phyloP scores from a whole-genome alignment of 2,329 filamentous ascomycete species.

The Arthrobotrys iridis region DNA sequence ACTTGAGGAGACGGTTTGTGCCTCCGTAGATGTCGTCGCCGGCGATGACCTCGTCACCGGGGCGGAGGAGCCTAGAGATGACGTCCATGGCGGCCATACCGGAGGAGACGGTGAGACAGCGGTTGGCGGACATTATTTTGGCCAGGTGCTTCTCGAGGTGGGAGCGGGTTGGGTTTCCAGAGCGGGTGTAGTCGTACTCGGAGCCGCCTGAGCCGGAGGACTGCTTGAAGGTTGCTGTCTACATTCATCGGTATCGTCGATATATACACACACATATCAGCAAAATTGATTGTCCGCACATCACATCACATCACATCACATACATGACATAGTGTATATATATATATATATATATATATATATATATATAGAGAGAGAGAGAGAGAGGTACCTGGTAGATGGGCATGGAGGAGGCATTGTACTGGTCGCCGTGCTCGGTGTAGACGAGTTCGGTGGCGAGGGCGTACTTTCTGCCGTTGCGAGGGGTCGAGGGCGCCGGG shows the following conservation, averaged over 20 bases:
- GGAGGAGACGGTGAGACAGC: slow-evolving; percentile 90
- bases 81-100: slow-evolving; percentile 98
- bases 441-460: slow-evolving; percentile 96
- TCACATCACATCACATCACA: background rate
- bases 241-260: slow-evolving; percentile 16
- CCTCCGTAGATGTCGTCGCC: slow-evolving; percentile 97
- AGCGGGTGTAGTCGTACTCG: slow-evolving; percentile 98
- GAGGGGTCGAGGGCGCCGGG: slow-evolving; percentile 89
- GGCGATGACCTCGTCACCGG: slow-evolving; percentile 95
- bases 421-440: slow-evolving; percentile 95
- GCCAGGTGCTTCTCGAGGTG: slow-evolving; percentile 96
- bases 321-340: background rate
- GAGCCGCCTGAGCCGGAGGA: slow-evolving; percentile 79
- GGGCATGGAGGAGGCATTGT: slow-evolving; percentile 93
- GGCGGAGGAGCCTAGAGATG: slow-evolving; percentile 86
- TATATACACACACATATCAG: background rate
- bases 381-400: slow-evolving; percentile 79
- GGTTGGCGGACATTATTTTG: slow-evolving; percentile 97
- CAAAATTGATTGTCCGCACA: background rate
- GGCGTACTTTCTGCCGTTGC: slow-evolving; percentile 86
- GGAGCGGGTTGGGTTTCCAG: slow-evolving; percentile 93
- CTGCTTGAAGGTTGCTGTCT: slow-evolving; percentile 98
- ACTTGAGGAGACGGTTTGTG: slow-evolving; percentile 91
- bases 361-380: background rate
- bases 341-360: background rate